Evolutionary conservation across 768 basidiomycete species (phyloP), one percentile per base, ranked within the genome.

Genomic region (Podaxis sp.): DNA sequence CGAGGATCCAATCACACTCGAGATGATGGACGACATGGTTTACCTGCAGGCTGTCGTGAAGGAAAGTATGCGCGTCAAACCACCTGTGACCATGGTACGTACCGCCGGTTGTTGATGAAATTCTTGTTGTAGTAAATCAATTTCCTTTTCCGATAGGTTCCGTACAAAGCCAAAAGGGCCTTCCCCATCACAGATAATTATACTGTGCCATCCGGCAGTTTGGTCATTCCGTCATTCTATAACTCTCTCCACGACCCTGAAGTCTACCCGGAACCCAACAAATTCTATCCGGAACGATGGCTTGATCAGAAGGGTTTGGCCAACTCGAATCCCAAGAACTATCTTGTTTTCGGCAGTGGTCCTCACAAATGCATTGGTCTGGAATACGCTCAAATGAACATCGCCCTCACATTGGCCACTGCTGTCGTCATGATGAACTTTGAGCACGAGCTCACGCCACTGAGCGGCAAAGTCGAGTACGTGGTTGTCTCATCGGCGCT

Each of bases 161-260:
- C 97, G n/a, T 99, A 99, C 81, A 86, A 84, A 71, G 82, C 93
- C 15, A 90, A 84, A 56, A 93, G 91, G 76, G 75, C 93, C 2
- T 99, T 99, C 88, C 95, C 95, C 30, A 94, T 99, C 75, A 80
- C 89, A 36, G 78, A 86, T n/a, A 84, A 91, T 69, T 99, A 99
- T 80, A 96, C 91, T 36, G 96, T 94, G 1, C 97, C 97, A 15
- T 85, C 83, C 26, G 87, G 87, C 65, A 90, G 90, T 72, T 98
- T 99, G 92, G 85, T 99, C 69, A 97, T 99, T 68, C 95, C 94
- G 2, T 91, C 91, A 3, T 90, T 96, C 78, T 97, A 87, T 78
- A 90, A 91, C 73, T 95, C 96, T 4, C 80, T 96, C 49, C 96
- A 98, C 73, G 97, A 99, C 75, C 84, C 90, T 33, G 80, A 81